Evolutionary conservation across 257 asterid genomes (phyloP), one percentile per base, ranked within the genome.

Genomic region (Plectranthus barbatus): DNA sequence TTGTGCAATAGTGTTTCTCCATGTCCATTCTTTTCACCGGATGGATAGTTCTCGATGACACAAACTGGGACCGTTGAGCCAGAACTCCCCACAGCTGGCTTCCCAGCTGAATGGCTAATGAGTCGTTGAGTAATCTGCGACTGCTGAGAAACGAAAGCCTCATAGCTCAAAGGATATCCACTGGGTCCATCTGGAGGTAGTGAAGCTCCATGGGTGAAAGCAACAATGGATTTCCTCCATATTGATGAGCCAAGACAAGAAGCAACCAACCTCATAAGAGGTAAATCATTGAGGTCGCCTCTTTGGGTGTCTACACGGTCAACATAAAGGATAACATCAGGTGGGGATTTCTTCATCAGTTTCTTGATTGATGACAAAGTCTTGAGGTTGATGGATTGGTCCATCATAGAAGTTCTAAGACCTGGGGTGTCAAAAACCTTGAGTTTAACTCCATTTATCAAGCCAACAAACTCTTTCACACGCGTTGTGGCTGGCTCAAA

Each of bases 351-450:
- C 66, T 46, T 72, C 71, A 80, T 83, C 53, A 57, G 12, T 64
- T 78, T 88, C 81, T 86, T 84, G 41, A 91, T 82, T 1, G 90
- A 84, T 29, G 49, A 56, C 51, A 91, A 62, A 40, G 70, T 61
- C 59, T 75, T 88, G 13, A 74, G 60, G 68, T 87, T 90, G 63
- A 59, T 45, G 49, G 82, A 72, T 61, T 79, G 83, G 31, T 88
- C 96, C 6, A 1, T 17, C 6, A 60, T 48, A 69, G 84, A 77
- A 64, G 81, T 60, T 66, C 82, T 78, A 17, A 91, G 81, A 54
- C 98, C 98, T 33, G 96, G 98, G 51, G 96, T 91, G 77, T 91
- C 98, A n/a, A 91, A 73, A 56, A 85, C 64, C 59, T 72, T 83
- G 63, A 91, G 70, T 60, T 70, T 76, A 64, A 88, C 74, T 51